Evolutionary conservation across 1,139 yeast genomes (phyloP), one percentile per base, ranked within the genome.

Genomic region (Yamadazyma oceani): DNA sequence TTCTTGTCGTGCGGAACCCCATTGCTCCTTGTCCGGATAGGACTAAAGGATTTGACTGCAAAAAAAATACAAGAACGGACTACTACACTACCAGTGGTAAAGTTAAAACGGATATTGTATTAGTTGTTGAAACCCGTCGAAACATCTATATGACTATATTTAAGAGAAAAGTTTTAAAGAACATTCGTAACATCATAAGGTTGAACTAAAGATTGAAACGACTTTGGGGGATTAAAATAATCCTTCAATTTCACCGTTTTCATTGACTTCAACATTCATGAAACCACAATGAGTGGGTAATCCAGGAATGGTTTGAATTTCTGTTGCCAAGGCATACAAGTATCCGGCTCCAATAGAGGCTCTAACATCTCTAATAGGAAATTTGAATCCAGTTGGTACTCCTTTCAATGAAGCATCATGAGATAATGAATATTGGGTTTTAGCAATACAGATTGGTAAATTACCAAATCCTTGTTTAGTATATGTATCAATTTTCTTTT

Each of bases 291-390:
- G 92, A 17, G 97, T 92, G 43, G 97, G 96, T 60, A 92, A 76
- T 44, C 98, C 98, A 21, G 98, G 98, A 53, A 92, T 90, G 37
- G 98, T 92, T 78, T 85, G 94, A 57, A 92, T 90, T 65, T 90
- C 96, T 34, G 96, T 97, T 11, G 97, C 97, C 54, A 92, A 77
- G 5, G 97, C 97, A 58, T 90, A 90, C 58, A 92, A 75, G 66
- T 92, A 92, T 10, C 97, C 97, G 34, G 97, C 97, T 62, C 98
- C 98, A 47, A 87, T 86, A 31, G 95, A 85, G 10, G 95, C 95
- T 60, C 95, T 82, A 49, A 92, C 86, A 53, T 92, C 97, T 62
- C 96, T 79, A 54, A 92, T 87, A 35, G 98, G 98, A 70, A 92
- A 87, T 40, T 80, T 85, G 71, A 90, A 92, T 7, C 95, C 97